phyloP scores from a whole-genome alignment of 1,284 basidiomycete genomes.

The Earliella scabrosa region DNA sequence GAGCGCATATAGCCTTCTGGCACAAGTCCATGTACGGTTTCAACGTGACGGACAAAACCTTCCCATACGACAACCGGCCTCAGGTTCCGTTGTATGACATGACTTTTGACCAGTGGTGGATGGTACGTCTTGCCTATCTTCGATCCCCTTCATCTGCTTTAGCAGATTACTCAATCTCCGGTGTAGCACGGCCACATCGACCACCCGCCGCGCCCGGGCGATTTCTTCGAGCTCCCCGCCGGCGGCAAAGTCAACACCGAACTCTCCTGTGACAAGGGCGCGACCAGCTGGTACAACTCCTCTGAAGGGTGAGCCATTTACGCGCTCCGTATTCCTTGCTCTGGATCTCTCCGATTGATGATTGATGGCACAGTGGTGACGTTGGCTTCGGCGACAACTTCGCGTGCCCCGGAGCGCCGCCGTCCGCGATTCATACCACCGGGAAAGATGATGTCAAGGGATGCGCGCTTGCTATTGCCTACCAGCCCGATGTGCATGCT shows the following conservation, averaged over 20 bases:
- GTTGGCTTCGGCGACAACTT: slow-evolving; percentile 46
- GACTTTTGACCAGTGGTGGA: slow-evolving; percentile 73
- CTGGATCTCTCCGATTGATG: not conserved
- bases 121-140: slow-evolving; percentile 34
- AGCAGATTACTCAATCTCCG: too few species aligned
- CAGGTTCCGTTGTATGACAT: slow-evolving; percentile 58
- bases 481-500: slow-evolving; percentile 57
- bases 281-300: slow-evolving; percentile 54
- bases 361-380: slow-evolving; percentile 44
- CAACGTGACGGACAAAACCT: slow-evolving; percentile 56
- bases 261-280: slow-evolving; percentile 61
- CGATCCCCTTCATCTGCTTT: not conserved
- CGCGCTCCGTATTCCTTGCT: not conserved
- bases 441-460: slow-evolving; percentile 60
- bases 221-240: slow-evolving; percentile 63
- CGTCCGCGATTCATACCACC: slow-evolving; percentile 54
- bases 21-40: slow-evolving; percentile 51
- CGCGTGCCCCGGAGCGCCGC: slow-evolving; percentile 52
- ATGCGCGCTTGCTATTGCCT: slow-evolving; percentile 72
- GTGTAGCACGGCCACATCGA: slow-evolving; percentile 54
- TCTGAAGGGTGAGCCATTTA: slow-evolving; percentile 37
- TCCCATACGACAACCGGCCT: slow-evolving; percentile 58
- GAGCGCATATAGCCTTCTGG: slow-evolving; percentile 32
- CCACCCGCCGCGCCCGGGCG: slow-evolving; percentile 56
- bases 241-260: slow-evolving; percentile 53